phyloP scores from a whole-genome alignment of 306 rosid species.

The Hippophae tibetana region DNA sequence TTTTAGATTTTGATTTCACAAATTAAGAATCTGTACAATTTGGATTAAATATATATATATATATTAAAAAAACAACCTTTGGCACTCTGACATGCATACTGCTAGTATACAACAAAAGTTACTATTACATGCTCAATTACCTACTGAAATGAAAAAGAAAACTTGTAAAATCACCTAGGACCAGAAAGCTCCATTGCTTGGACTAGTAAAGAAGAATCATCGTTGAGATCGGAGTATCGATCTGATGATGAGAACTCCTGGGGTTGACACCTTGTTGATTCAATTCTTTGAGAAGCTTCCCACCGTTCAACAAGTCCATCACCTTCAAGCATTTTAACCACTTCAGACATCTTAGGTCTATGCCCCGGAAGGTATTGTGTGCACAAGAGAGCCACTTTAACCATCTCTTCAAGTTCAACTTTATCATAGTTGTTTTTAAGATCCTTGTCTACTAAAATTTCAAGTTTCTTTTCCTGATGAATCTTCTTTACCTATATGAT shows the following conservation, averaged over 20 bases:
- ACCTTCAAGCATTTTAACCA: slow-evolving; percentile 90
- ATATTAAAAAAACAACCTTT: no score
- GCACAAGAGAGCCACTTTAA: slow-evolving; percentile 80
- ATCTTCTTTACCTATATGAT: slow-evolving; percentile 68
- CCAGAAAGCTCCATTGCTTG: slow-evolving; percentile 99
- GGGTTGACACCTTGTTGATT: slow-evolving; percentile 44
- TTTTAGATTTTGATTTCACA: no score
- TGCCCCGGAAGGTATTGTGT: slow-evolving; percentile 80
- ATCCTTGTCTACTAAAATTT: slow-evolving; percentile 82
- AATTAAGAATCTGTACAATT: no score
- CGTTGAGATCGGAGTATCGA: slow-evolving; percentile 82
- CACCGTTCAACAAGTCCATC: slow-evolving; percentile 85
- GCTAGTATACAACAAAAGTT: no score
- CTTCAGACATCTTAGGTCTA: slow-evolving; percentile 91
- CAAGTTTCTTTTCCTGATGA: slow-evolving; percentile 73
- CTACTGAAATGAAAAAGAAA: slow-evolving; percentile 8
- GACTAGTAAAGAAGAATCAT: slow-evolving; percentile 75
- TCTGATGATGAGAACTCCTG: slow-evolving; percentile 64
- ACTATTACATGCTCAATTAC: slow-evolving; percentile 14
- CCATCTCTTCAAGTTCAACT: slow-evolving; percentile 79
- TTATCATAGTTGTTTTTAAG: slow-evolving; percentile 60
- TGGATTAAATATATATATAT: no score
- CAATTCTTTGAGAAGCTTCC: slow-evolving; percentile 81
- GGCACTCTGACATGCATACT: no score
- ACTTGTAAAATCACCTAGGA: slow-evolving; percentile 49